phyloP scores from a whole-genome alignment of 73 alveolate genomes.

The Paramecium primaurelia region DNA sequence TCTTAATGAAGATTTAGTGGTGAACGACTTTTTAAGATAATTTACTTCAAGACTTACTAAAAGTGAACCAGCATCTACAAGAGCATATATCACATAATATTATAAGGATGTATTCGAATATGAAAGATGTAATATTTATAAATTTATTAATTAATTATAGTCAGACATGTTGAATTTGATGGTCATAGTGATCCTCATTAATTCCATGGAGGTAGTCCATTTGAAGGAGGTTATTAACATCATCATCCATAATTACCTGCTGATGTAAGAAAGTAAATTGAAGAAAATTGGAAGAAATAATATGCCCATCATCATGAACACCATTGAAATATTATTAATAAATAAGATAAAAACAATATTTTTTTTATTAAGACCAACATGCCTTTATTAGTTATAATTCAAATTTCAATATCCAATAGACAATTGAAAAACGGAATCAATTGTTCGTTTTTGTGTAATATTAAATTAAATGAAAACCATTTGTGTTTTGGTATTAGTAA shows the following conservation, averaged over 20 bases:
- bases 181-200: conserved; percentile 60
- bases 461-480: conserved; percentile 8
- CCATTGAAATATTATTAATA: conserved; percentile 23
- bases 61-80: conserved; percentile 62
- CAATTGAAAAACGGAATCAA: conserved; percentile 5
- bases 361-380: not conserved
- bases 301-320: conserved; percentile 46
- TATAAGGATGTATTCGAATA: conserved; percentile 54
- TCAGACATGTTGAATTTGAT: conserved; percentile 53
- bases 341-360: not conserved
- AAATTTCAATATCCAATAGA: not conserved
- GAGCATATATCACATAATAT: conserved; percentile 48
- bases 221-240: conserved; percentile 54
- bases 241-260: conserved; percentile 56
- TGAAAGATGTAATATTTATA: conserved; percentile 45
- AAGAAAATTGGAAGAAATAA: conserved; percentile 28
- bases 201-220: conserved; percentile 60
- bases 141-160: not conserved
- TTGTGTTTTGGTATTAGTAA: not conserved
- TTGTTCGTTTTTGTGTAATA: conserved; percentile 9
- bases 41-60: conserved; percentile 60
- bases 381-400: not conserved
- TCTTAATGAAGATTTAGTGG: conserved; percentile 43
- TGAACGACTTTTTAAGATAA: conserved; percentile 48
- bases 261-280: conserved; percentile 30